Percentiles rank a stretch among this genome's conserved stretches.
Conservation (phyloP, 2,329 filamentous ascomycete genomes). For the Alternaria ventricosa region DNA sequence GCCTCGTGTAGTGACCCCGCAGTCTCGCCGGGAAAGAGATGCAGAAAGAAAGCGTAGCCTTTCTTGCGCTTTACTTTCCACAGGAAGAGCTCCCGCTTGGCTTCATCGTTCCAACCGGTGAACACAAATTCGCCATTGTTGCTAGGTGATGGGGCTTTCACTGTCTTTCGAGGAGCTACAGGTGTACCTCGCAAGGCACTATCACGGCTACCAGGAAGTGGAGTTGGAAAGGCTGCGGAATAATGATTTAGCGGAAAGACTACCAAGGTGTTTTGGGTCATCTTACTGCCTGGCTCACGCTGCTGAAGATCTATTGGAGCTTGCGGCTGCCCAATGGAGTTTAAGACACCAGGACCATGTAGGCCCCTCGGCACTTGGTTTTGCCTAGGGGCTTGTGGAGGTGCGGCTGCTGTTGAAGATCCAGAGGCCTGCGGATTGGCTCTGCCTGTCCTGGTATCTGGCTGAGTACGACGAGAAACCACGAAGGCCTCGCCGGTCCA, state of each 20-base stretch:
- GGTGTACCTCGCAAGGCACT: not conserved
- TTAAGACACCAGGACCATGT: not conserved
- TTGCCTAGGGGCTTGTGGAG: not conserved
- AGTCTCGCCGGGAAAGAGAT: conserved; percentile 7
- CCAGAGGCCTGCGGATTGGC: not conserved
- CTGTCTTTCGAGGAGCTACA: not conserved
- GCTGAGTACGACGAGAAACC: not conserved
- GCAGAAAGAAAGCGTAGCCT: not conserved
- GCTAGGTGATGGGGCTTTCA: not conserved
- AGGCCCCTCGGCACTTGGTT: not conserved
- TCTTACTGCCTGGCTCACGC: not conserved
- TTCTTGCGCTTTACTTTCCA: conserved; percentile 7
- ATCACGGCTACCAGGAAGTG: not conserved
- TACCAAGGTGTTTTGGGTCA: not conserved
- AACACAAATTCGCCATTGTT: not conserved
- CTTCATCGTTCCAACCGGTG: conserved; percentile 5
- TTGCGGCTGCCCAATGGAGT: not conserved
- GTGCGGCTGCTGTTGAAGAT: not conserved
- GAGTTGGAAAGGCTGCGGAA: not conserved
- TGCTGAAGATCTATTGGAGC: not conserved
- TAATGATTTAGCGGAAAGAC: not conserved
- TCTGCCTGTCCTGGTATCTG: not conserved
- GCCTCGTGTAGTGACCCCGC: not conserved
- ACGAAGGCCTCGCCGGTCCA: conserved; percentile 2
- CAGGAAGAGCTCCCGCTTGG: conserved; percentile 1